Conservation (phyloP, 2,329 filamentous ascomycete genomes). For the Berkeleyomyces basicola region DNA sequence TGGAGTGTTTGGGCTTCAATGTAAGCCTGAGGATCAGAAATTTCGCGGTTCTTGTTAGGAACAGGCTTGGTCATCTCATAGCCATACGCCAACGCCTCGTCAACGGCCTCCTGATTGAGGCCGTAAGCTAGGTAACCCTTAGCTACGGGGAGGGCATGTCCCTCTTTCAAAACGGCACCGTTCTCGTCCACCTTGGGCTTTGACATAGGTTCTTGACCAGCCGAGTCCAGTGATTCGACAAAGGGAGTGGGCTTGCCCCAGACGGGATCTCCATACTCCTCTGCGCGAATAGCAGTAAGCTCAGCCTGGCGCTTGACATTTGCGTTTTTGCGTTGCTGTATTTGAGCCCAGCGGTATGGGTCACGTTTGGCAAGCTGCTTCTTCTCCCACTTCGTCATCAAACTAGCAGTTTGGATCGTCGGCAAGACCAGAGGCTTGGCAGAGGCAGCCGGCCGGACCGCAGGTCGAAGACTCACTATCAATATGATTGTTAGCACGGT, state of each 20-base stretch:
- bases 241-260: constrained; percentile 68
- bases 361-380: constrained; percentile 54
- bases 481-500: constrained; percentile 6
- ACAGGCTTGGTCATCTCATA: constrained; percentile 48
- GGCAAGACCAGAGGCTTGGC: constrained; percentile 33
- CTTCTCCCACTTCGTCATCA: constrained; percentile 41
- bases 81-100: constrained; percentile 48
- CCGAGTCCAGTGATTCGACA: constrained; percentile 61
- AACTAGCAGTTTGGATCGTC: constrained; percentile 46
- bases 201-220: constrained; percentile 29
- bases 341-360: constrained; percentile 67
- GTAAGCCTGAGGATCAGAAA: constrained; percentile 19
- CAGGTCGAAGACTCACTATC: constrained; percentile 44
- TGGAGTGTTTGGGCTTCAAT: constrained; percentile 27
- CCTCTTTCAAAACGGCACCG: constrained; percentile 25
- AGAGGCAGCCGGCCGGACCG: constrained; percentile 27
- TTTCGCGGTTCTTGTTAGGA: constrained; percentile 19
- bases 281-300: constrained; percentile 47
- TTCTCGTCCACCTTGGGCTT: constrained; percentile 24
- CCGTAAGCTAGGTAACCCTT: constrained; percentile 56
- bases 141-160: constrained; percentile 29
- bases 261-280: constrained; percentile 58
- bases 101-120: constrained; percentile 50
- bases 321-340: constrained; percentile 66
- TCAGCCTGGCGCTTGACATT: constrained; percentile 61